Conservation (phyloP, 2,329 filamentous ascomycete species). For the Diaporthe helianthi region DNA sequence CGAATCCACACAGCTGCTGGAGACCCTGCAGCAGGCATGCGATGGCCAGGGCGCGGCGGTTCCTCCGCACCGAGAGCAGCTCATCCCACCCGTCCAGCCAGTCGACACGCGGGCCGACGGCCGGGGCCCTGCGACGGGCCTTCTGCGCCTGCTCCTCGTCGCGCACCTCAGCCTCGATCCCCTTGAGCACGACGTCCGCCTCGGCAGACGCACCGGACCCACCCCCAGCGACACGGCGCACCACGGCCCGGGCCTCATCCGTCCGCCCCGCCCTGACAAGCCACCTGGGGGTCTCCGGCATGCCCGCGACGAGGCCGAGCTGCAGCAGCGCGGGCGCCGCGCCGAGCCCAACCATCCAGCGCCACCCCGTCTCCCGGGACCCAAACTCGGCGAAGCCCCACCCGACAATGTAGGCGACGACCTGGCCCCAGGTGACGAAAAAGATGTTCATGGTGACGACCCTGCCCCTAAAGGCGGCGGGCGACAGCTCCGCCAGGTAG, state of each 20-base stretch:
- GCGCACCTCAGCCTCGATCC: slow-evolving; percentile 77
- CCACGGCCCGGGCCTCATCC: slow-evolving; percentile 67
- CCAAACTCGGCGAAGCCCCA: slow-evolving; percentile 72
- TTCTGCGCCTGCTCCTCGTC: slow-evolving; percentile 67
- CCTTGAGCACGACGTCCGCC: slow-evolving; percentile 67
- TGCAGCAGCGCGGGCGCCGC: slow-evolving; percentile 79
- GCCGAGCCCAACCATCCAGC: slow-evolving; percentile 90
- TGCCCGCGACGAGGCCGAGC: slow-evolving; percentile 68
- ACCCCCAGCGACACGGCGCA: slow-evolving; percentile 68
- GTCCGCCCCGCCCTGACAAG: slow-evolving; percentile 73
- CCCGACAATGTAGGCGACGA: slow-evolving; percentile 85
- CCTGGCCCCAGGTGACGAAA: slow-evolving; percentile 87
- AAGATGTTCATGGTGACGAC: slow-evolving; percentile 83
- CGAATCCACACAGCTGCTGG: slow-evolving; percentile 88
- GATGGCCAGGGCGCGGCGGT: slow-evolving; percentile 79
- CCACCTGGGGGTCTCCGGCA: slow-evolving; percentile 92
- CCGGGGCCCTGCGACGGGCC: slow-evolving; percentile 47
- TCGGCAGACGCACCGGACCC: slow-evolving; percentile 48
- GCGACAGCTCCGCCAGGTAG: slow-evolving; percentile 87
- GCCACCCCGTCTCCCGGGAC: slow-evolving; percentile 69
- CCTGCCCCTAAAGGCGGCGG: slow-evolving; percentile 76
- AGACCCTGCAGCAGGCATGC: slow-evolving; percentile 86
- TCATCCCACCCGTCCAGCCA: slow-evolving; percentile 59
- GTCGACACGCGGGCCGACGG: slow-evolving; percentile 35
- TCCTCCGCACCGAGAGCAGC: slow-evolving; percentile 64